Percentiles rank a stretch among this genome's conserved stretches.
Evolutionary conservation across 495 filamentous ascomycete genomes (phyloP).

Genomic region (Melanomma pulvis-pyrius): DNA sequence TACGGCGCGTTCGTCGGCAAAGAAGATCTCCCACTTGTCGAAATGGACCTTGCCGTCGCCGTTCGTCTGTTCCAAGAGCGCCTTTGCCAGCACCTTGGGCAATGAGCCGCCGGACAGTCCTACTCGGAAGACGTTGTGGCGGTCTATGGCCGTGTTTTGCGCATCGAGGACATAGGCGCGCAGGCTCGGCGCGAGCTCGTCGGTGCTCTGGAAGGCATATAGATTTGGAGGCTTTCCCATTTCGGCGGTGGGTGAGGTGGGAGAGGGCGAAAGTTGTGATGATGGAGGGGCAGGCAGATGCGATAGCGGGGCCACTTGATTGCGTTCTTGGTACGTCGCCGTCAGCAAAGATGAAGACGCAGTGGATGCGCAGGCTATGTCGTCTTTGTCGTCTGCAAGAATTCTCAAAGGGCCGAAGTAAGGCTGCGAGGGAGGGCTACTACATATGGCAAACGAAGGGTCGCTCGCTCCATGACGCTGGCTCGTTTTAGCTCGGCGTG

Average conservation of each 20-base stretch:
- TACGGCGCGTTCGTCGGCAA: slow-evolving; percentile 94
- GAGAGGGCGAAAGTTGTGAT: neutral
- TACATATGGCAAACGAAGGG: neutral
- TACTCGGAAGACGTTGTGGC: slow-evolving; percentile 84
- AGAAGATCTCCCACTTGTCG: slow-evolving; percentile 95
- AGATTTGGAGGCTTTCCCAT: slow-evolving; percentile 83
- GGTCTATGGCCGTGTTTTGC: slow-evolving; percentile 75
- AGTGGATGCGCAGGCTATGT: neutral
- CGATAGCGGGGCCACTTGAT: slow-evolving; percentile 1
- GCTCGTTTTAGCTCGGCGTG: slow-evolving; percentile 4
- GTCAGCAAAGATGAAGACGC: neutral
- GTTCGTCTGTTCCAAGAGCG: slow-evolving; percentile 64
- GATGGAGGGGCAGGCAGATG: slow-evolving; percentile 18
- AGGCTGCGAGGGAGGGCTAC: neutral
- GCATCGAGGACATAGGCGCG: slow-evolving; percentile 76
- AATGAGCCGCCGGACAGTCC: slow-evolving; percentile 94
- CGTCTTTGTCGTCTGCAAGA: neutral
- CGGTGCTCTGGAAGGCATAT: slow-evolving; percentile 71
- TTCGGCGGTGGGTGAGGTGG: slow-evolving; percentile 31
- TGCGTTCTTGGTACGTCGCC: neutral
- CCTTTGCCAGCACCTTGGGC: slow-evolving; percentile 78
- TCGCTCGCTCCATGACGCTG: slow-evolving; percentile 2
- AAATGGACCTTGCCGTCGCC: slow-evolving; percentile 70
- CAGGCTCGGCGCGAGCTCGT: slow-evolving; percentile 71
- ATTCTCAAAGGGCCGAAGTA: neutral